Evolutionary conservation across 176 grass and related monocot species (phyloP), one percentile per base, ranked within the genome.

Genomic region (Dactylis glomerata): DNA sequence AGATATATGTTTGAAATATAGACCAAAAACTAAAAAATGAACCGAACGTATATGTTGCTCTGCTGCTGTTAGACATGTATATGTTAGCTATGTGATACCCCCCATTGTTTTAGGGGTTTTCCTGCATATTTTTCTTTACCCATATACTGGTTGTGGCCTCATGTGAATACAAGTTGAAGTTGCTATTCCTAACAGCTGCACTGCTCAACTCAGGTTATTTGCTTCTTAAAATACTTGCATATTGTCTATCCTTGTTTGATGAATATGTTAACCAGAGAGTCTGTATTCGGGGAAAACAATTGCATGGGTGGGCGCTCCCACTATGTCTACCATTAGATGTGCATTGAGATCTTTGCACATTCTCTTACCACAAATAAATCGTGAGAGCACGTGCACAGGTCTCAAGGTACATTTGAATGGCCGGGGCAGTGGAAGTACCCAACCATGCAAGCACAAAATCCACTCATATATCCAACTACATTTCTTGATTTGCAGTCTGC

Each of bases 1-100:
- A 72, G 41, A 71, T 71, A 71, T 71, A 40, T 71, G 68, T 71
- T 71, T 44, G 68, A 72, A 72, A 45, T 46, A 73, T 73, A 45
- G 69, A 73, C 40, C 69, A 45, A 45, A 73, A 28, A 73, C n/a
- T 26, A 38, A 72, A 72, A 33, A 10, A 45, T 16, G 15, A 73
- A 23, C 23, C 28, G 24, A 22, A 41, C 37, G 24, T 69, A 41
- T 73, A 46, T 46, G 69, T 46, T 73, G n/a, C 69, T 46, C 41
- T 73, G 41, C 69, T 73, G 24, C 69, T 70, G 68, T 45, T 46
- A 73, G 40, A 73, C 23, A 73, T 46, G 23, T 27, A 73, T 73
- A 46, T 28, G 6, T 44, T 42, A 44, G 37, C 68, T 44, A 11
- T 42, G 22, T 23, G 37, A 70, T 70, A 70, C 17, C 41, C 41